Evolutionary conservation across 257 asterid genomes (phyloP).

Genomic region (Rhazya stricta): DNA sequence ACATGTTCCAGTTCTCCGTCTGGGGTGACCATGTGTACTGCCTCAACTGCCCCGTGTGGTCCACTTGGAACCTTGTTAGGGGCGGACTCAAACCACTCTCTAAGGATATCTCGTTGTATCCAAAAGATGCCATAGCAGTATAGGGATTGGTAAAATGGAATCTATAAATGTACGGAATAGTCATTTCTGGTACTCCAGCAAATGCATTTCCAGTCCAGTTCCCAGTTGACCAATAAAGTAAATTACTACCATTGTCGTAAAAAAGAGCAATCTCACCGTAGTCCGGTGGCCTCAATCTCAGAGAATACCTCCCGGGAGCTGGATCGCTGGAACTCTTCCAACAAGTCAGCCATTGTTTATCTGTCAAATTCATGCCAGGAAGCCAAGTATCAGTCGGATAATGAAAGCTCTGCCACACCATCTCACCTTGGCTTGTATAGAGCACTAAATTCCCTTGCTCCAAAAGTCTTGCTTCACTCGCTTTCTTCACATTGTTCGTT

Average conservation of each 20-base stretch:
- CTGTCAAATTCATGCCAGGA: conserved; percentile 67
- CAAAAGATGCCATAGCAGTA: conserved; percentile 60
- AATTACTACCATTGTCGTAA: conserved; percentile 24
- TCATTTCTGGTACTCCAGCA: conserved; percentile 66
- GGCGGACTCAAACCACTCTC: conserved; percentile 58
- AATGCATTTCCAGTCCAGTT: conserved; percentile 68
- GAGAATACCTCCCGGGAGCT: conserved; percentile 60
- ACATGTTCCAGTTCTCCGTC: conserved; percentile 56
- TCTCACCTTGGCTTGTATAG: conserved; percentile 27
- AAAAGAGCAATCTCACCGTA: conserved; percentile 70
- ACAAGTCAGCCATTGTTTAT: conserved; percentile 37
- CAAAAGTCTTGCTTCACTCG: conserved; percentile 34
- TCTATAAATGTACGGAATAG: conserved; percentile 59
- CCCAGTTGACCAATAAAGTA: conserved; percentile 65
- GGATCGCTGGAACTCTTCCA: conserved; percentile 70
- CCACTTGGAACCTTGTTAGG: conserved; percentile 56
- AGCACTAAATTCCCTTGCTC: conserved; percentile 65
- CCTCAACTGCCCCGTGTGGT: conserved; percentile 56
- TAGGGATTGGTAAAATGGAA: conserved; percentile 51
- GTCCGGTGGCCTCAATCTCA: conserved; percentile 46
- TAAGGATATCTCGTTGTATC: conserved; percentile 54
- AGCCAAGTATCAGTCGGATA: conserved; percentile 77
- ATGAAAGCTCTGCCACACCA: conserved; percentile 80
- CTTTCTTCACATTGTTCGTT: conserved; percentile 43
- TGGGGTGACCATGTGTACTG: conserved; percentile 73